Conservation (phyloP, 2,329 filamentous ascomycete genomes). For the Pseudocercospora cruenta region DNA sequence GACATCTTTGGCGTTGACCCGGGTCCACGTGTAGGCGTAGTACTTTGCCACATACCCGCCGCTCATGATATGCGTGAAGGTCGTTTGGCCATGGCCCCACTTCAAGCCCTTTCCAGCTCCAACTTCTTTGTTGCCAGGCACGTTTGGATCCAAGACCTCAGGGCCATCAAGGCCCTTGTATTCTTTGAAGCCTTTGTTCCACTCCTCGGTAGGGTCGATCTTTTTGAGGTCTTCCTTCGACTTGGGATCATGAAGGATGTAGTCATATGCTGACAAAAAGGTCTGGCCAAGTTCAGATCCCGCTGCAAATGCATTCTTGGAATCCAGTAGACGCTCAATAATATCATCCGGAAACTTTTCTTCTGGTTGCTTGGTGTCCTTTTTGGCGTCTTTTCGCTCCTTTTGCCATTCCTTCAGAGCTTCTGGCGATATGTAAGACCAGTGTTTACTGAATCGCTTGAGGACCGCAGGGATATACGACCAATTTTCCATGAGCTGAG, state of each 20-base stretch:
- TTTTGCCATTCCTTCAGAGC: conserved; percentile 9
- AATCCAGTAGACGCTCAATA: neutral
- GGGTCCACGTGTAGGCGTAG: conserved; percentile 47
- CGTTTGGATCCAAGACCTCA: neutral
- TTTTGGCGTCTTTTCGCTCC: neutral
- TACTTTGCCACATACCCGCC: neutral
- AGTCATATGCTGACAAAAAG: neutral
- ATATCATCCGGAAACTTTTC: conserved; percentile 3
- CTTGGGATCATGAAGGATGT: neutral
- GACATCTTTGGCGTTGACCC: conserved; percentile 81
- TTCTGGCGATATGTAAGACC: conserved; percentile 10
- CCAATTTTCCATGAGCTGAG: conserved; percentile 16
- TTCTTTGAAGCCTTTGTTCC: neutral
- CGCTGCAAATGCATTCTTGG: neutral
- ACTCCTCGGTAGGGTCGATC: neutral
- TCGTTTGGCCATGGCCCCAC: neutral
- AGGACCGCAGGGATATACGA: neutral
- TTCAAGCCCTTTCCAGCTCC: conserved; percentile 3
- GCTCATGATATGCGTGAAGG: conserved; percentile 2
- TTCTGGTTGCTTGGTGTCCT: conserved; percentile 2
- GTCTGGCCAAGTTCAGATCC: neutral
- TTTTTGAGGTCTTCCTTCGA: neutral
- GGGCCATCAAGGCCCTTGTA: neutral
- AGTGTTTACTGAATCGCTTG: conserved; percentile 13
- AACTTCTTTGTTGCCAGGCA: conserved; percentile 4